A percentile compares a stretch with the other conserved stretches of the same genome.
These are phyloP conservation scores for Neopestalotiopsis sp. DNA, from an alignment of 2,329 filamentous ascomycete species.

Conservation along the genomic window DNA sequence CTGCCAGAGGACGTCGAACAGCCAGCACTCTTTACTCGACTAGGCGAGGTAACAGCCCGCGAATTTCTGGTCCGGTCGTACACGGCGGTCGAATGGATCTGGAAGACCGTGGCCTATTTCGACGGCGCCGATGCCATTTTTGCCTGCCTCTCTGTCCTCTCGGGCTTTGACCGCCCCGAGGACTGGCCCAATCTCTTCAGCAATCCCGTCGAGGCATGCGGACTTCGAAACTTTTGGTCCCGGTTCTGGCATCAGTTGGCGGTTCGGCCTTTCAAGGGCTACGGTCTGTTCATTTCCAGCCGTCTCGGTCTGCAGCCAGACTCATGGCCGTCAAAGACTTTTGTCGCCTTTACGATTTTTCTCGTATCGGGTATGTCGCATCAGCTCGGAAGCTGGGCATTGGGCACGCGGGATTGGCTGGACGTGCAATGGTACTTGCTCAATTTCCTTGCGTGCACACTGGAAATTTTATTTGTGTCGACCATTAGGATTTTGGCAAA, in stretches of 20 bases:
- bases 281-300: background rate
- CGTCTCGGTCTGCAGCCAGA: background rate
- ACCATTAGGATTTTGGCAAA: background rate
- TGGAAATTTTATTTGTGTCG: background rate
- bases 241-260: slow-evolving; percentile 17
- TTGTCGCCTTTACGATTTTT: slow-evolving; percentile 20
- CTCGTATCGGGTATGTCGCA: slow-evolving; percentile 21
- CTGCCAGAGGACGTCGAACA: slow-evolving; percentile 10
- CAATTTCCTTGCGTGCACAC: slow-evolving; percentile 21
- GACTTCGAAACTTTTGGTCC: slow-evolving; percentile 20
- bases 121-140: slow-evolving; percentile 20
- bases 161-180: background rate
- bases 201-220: slow-evolving; percentile 8
- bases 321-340: background rate
- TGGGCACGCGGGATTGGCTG: slow-evolving; percentile 18
- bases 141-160: background rate
- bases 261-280: slow-evolving; percentile 3
- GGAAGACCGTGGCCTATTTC: slow-evolving; percentile 19
- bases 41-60: slow-evolving; percentile 11
- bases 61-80: slow-evolving; percentile 11
- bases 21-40: background rate
- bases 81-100: slow-evolving; percentile 16
- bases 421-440: slow-evolving; percentile 23
- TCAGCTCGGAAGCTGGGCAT: slow-evolving; percentile 18
- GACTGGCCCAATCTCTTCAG: background rate